A percentile compares a stretch with the other conserved stretches of the same genome.
These are phyloP conservation scores for Sherardia arvensis DNA, from an alignment of 257 asterid genomes.

Conservation along the genomic window DNA sequence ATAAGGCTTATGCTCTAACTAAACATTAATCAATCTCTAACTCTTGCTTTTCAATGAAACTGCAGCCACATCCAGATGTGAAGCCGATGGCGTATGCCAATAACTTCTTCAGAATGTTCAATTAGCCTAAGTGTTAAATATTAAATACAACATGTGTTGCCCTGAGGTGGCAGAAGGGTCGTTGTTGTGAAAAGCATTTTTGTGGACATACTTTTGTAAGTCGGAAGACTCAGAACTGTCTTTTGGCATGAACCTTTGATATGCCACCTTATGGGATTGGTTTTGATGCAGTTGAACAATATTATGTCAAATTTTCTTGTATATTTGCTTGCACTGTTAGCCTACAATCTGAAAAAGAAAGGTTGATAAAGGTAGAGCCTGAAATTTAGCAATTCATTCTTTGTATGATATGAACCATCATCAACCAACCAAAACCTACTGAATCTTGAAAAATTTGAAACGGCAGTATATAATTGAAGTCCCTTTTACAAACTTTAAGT, in stretches of 20 bases:
- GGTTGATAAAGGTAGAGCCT: not conserved
- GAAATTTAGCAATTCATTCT: not conserved
- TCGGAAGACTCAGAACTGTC: not conserved
- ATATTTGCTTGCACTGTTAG: not conserved
- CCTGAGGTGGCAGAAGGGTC: conserved; percentile 19
- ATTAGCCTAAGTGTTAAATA: conserved; percentile 21
- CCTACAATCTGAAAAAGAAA: not conserved
- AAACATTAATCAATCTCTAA: conserved; percentile 1
- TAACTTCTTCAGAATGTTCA: conserved; percentile 83
- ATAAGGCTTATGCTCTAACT: not conserved
- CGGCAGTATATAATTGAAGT: not conserved
- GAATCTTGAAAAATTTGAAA: not conserved
- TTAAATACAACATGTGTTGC: conserved; percentile 12
- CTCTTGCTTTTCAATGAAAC: not conserved
- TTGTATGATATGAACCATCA: not conserved
- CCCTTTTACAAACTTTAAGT: not conserved
- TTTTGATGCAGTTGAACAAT: conserved; percentile 9
- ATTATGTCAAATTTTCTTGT: not conserved
- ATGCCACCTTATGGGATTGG: not conserved
- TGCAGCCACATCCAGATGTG: conserved; percentile 95
- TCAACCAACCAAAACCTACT: not conserved
- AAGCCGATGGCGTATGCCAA: conserved; percentile 97
- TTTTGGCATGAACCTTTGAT: not conserved
- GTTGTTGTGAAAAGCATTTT: conserved; percentile 15
- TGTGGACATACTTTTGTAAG: not conserved